Base-by-base conservation (phyloP, 2,329 filamentous ascomycete genomes). In the Aspergillus melleus region DNA sequence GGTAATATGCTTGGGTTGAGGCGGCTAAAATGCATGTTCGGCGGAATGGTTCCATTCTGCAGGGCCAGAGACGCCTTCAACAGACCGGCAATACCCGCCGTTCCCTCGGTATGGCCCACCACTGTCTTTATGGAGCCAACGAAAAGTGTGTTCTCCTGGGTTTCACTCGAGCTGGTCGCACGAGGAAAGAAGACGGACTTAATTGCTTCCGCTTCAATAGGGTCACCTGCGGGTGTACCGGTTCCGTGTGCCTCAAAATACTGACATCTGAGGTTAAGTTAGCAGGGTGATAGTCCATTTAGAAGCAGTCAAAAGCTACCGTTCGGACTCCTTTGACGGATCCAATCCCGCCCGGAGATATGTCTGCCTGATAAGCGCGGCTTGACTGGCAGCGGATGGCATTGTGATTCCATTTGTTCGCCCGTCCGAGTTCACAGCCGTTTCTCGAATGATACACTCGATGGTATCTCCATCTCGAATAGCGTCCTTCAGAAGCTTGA, bases 401-500 rank as follows among this genome's bases (percentile, higher is more conserved):
- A 77, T 69, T 0, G 76, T 76, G 9, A 77, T 68, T 6, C 74
- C 74, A 36, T 64, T 66, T 2, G 72, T 75, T 9, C 68, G 65
- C 3, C 76, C 76, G 59, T 78, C 76, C 51, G 72, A 68, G 55
- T 78, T 78, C 24, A 74, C 65, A 5, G 67, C 69, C 1, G 71
- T 73, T 30, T 68, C 72, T 0, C 75, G 71, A 26, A 78, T 68
- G 6, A 77, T 64, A 47, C 74, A 74, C 36, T 80, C 74, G 29
- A 84, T 79, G 4, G 74, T 64, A 60, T 83, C 80, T 0, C 77
- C 77, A 64, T 82, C 77, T 0, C 59, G 69, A 4, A 87, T 57
- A 0, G 86, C 86, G 1, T 76, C 68, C 5, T 67, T 71, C 1
- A 87, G 66, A 1, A 68, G 73, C 67, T 87, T 87, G 0, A 88